Conservation (phyloP, 1,284 basidiomycete species). For the Spongispora temasekensis region DNA sequence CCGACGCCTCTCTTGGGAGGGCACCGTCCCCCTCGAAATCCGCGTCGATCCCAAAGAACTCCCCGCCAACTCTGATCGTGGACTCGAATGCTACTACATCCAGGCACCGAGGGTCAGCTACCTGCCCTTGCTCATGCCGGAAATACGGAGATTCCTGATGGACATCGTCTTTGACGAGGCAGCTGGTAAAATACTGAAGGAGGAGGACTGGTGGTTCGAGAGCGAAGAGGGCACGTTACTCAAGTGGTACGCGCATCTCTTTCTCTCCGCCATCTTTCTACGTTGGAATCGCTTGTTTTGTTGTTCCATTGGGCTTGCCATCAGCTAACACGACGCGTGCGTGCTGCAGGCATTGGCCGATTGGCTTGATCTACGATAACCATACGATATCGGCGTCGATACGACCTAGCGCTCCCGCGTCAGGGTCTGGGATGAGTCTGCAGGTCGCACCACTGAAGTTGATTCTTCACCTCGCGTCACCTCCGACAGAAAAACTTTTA, state of each 20-base stretch:
- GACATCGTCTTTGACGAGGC: slow-evolving; percentile 88
- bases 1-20: slow-evolving; percentile 81
- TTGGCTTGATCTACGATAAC: slow-evolving; percentile 89
- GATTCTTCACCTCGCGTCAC: slow-evolving; percentile 82
- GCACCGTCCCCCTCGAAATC: slow-evolving; percentile 82
- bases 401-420: slow-evolving; percentile 45
- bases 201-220: slow-evolving; percentile 96
- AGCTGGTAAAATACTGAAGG: slow-evolving; percentile 68
- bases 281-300: too few relatives aligned
- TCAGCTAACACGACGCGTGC: slow-evolving; percentile 12
- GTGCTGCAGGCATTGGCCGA: slow-evolving; percentile 89
- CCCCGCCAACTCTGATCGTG: slow-evolving; percentile 83
- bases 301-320: too few relatives aligned
- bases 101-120: slow-evolving; percentile 90
- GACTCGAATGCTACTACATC: slow-evolving; percentile 82
- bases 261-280: neutral
- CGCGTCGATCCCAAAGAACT: slow-evolving; percentile 83
- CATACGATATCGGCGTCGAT: slow-evolving; percentile 63
- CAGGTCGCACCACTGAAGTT: slow-evolving; percentile 65
- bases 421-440: slow-evolving; percentile 37
- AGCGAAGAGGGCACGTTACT: slow-evolving; percentile 70
- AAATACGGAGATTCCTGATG: slow-evolving; percentile 83
- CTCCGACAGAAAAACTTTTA: slow-evolving; percentile 84
- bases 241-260: slow-evolving; percentile 70
- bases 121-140: slow-evolving; percentile 85